These are phyloP conservation scores for Lojkania enalia DNA, from an alignment of 2,329 filamentous ascomycete species.

Conservation along the genomic window DNA sequence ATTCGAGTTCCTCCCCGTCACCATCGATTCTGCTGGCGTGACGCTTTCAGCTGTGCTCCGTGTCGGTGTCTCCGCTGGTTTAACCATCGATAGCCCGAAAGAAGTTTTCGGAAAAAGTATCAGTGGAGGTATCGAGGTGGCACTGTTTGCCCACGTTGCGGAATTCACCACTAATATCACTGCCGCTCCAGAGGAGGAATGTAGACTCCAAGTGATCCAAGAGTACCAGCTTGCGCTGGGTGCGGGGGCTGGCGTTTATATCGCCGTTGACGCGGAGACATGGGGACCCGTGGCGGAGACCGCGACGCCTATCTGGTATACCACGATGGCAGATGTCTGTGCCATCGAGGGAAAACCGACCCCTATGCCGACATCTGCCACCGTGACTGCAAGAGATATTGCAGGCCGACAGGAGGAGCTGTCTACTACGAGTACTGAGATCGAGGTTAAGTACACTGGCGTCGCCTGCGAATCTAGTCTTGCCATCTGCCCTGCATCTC, in stretches of 20 bases:
- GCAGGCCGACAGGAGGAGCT: constrained; percentile 29
- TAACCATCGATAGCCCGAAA: constrained; percentile 13
- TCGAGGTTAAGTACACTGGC: constrained; percentile 50
- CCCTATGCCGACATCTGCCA: constrained; percentile 21
- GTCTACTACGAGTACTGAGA: constrained; percentile 48
- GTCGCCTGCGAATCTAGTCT: constrained; percentile 49
- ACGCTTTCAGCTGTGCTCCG: constrained; percentile 54
- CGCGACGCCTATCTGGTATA: constrained; percentile 58
- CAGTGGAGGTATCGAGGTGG: constrained; percentile 53
- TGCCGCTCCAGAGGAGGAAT: constrained; percentile 43
- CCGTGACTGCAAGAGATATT: constrained; percentile 15
- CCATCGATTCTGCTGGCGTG: constrained; percentile 50
- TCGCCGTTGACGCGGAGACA: constrained; percentile 48
- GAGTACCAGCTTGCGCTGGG: constrained; percentile 58
- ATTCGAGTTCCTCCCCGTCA: constrained; percentile 62
- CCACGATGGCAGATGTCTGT: constrained; percentile 53
- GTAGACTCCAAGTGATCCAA: constrained; percentile 53
- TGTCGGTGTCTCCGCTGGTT: constrained; percentile 52
- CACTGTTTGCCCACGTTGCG: constrained; percentile 57
- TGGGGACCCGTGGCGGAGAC: constrained; percentile 57
- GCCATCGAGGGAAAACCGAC: constrained; percentile 29
- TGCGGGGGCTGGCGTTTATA: constrained; percentile 57
- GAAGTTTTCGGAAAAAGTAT: constrained; percentile 22
- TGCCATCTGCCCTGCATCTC: constrained; percentile 54
- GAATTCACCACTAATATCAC: constrained; percentile 60